Evolutionary conservation across 441 rosid genomes (phyloP), one percentile per base, ranked within the genome.

Genomic region (Eruca vesicaria): DNA sequence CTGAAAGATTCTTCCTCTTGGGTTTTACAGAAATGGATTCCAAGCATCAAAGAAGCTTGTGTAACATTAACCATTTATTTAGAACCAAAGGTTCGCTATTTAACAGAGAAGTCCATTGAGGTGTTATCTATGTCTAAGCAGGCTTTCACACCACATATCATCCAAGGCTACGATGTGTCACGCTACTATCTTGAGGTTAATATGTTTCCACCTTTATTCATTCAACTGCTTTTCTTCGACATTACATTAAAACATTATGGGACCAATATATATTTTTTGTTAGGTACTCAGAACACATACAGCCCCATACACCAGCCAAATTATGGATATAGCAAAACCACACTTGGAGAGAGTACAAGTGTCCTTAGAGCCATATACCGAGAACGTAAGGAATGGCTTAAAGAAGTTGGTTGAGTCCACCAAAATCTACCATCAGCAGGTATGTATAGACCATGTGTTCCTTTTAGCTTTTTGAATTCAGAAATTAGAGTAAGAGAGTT

Each of bases 11-110:
- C 45, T 60, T 65, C 72, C 20, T 28, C 62, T 59, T 53, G 43
- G 6, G 9, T 57, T 68, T 43, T 61, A 32, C 78, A 84, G 88
- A 63, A 77, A 72, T 84, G 78, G 83, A 74, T 84, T 45, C 86
- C 86, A 64, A 61, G 68, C 77, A 74, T 79, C 71, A 81, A 79
- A 78, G 86, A 85, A n/a, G 68, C 77, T 1, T 72, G 29, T 71
- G 64, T 80, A 20, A 55, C 80, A 18, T 43, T 74, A 56, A 57
- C 82, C 18, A 69, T 66, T 18, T 62, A 66, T 53, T 75, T 81
- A 5, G 80, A 76, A 79, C 84, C 81, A 55, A 72, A 66, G 68
- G 38, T 77, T 77, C 79, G 69, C 14, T 79, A 66, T 55, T 35
- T 82, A 68, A 73, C 80, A 32, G 55, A 80, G 18, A 80, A 78